These are phyloP conservation scores for Parastagonospora nodorum DNA, from an alignment of 2,329 filamentous ascomycete genomes.

Conservation along the genomic window DNA sequence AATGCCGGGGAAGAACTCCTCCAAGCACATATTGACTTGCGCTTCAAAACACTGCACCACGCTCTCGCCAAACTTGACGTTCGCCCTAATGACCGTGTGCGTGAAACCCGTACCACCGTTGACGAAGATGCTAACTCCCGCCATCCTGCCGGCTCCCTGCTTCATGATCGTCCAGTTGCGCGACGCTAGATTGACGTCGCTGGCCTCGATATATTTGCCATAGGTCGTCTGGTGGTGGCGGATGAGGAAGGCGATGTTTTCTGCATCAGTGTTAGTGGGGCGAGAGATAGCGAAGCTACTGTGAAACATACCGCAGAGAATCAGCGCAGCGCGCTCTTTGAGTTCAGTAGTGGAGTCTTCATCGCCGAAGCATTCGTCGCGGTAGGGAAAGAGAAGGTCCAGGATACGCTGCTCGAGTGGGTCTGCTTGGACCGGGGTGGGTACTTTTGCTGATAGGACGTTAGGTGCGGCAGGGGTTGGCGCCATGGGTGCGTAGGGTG, in stretches of 20 bases:
- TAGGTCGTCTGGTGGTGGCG: slow-evolving; percentile 10
- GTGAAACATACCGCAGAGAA: not conserved
- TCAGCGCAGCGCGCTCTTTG: not conserved
- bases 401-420: slow-evolving; percentile 1
- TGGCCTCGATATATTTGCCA: slow-evolving; percentile 9
- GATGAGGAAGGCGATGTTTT: not conserved
- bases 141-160: not conserved
- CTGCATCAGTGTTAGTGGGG: not conserved
- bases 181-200: slow-evolving; percentile 7
- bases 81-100: slow-evolving; percentile 5
- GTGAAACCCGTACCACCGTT: slow-evolving; percentile 11
- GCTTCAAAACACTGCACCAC: slow-evolving; percentile 7
- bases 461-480: too few species aligned
- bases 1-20: slow-evolving; percentile 5
- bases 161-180: slow-evolving; percentile 7
- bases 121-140: slow-evolving; percentile 8
- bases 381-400: slow-evolving; percentile 1
- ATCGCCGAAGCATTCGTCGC: not conserved
- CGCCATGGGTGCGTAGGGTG: too few species aligned
- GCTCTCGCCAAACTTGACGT: not conserved
- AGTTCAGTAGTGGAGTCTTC: not conserved
- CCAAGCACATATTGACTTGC: slow-evolving; percentile 2
- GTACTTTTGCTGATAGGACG: too few species aligned
- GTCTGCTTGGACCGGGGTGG: not conserved
- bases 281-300: too few species aligned